A percentile compares a stretch with the other conserved stretches of the same genome.
Conservation (phyloP, 768 basidiomycete genomes). For the Mycena rebaudengoi region DNA sequence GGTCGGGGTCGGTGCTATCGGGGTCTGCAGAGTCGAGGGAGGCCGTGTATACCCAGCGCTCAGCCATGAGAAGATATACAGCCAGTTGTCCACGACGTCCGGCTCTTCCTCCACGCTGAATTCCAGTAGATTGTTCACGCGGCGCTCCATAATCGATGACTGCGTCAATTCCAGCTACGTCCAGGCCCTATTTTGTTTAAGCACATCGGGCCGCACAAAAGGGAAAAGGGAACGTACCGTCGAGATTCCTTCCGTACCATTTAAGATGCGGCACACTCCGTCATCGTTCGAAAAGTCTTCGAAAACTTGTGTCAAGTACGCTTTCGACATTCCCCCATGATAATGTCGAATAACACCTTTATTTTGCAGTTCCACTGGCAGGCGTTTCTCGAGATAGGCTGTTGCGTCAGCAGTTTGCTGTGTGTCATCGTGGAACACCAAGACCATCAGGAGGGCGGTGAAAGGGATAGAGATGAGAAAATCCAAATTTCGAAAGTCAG, state of each 20-base stretch:
- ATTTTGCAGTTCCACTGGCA: conserved; percentile 17
- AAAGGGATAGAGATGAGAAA: conserved; percentile 27
- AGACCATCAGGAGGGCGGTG: conserved; percentile 6
- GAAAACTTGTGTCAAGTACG: conserved; percentile 32
- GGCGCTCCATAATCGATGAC: conserved; percentile 2
- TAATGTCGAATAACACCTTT: conserved; percentile 34
- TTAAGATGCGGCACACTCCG: conserved; percentile 24
- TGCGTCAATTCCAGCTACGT: not conserved
- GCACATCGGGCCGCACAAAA: not conserved
- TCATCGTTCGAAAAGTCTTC: conserved; percentile 20
- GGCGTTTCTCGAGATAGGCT: conserved; percentile 2
- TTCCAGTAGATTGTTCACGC: not conserved
- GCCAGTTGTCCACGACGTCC: not conserved
- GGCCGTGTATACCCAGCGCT: not conserved
- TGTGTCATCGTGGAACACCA: conserved; percentile 27
- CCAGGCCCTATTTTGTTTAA: not conserved
- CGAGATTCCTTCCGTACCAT: conserved; percentile 20
- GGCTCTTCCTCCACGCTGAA: not conserved
- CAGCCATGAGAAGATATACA: conserved; percentile 8
- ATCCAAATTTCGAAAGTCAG: conserved; percentile 32
- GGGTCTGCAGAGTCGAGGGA: not conserved
- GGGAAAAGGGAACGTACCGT: conserved; percentile 28
- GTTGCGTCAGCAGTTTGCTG: conserved; percentile 17
- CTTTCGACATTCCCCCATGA: conserved; percentile 35
- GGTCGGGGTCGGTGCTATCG: not conserved